phyloP scores from a whole-genome alignment of 768 basidiomycete species.

The Mycena olivaceomarginata region DNA sequence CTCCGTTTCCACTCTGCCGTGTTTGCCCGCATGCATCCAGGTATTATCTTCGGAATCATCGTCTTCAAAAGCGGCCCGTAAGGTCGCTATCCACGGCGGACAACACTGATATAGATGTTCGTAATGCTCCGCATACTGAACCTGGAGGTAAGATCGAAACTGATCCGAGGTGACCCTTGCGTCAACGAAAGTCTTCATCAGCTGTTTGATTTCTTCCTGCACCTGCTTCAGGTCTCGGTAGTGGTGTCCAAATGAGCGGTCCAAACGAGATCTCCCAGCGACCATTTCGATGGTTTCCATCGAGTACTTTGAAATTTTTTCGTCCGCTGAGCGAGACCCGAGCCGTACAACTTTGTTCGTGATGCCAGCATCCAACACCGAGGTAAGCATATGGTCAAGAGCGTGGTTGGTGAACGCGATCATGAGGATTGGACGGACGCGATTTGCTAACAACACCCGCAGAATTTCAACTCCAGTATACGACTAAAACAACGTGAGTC shows the following conservation, averaged over 20 bases:
- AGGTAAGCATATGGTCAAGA: conserved; percentile 81
- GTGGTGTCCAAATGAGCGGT: conserved; percentile 55
- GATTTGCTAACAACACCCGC: conserved; percentile 75
- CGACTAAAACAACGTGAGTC: conserved; percentile 59
- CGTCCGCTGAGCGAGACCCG: conserved; percentile 79
- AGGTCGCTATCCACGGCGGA: conserved; percentile 67
- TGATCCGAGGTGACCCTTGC: conserved; percentile 58
- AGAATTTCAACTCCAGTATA: conserved; percentile 83
- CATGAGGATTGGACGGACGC: conserved; percentile 68
- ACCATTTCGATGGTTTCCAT: conserved; percentile 76
- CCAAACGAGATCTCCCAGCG: conserved; percentile 62
- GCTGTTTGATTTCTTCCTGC: conserved; percentile 65
- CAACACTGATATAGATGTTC: conserved; percentile 60
- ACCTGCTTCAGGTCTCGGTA: conserved; percentile 63
- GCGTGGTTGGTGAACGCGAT: conserved; percentile 88
- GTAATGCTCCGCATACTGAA: conserved; percentile 69
- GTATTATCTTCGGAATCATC: conserved; percentile 34
- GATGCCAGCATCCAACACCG: conserved; percentile 79
- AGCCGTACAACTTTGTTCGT: conserved; percentile 80
- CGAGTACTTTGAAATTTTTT: conserved; percentile 75
- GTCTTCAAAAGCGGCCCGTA: conserved; percentile 33
- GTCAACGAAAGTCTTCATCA: conserved; percentile 66
- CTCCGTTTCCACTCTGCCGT: conserved; percentile 39
- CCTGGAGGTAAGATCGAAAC: conserved; percentile 63
- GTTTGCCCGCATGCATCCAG: conserved; percentile 60